Conservation (phyloP, 1,284 basidiomycete genomes). For the Moesziomyces parantarcticus region DNA sequence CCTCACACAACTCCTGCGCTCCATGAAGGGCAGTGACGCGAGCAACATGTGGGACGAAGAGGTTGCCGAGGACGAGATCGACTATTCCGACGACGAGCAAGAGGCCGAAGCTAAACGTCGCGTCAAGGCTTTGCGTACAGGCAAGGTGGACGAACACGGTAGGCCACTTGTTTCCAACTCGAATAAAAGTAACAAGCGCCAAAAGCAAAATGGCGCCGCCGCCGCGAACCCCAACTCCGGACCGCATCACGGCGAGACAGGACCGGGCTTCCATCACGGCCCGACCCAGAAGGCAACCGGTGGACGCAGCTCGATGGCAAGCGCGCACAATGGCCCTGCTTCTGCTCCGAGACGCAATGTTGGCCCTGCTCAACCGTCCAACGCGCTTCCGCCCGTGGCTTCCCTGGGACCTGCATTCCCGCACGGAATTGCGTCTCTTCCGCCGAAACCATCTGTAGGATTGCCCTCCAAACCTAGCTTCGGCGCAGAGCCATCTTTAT, state of each 20-base stretch:
- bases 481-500: constrained; percentile 7
- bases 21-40: constrained; percentile 84
- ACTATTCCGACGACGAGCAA: constrained; percentile 89
- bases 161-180: constrained; percentile 20
- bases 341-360: constrained; percentile 12
- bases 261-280: no score
- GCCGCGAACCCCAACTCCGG: background rate
- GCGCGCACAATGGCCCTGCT: background rate
- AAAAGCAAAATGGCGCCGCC: constrained; percentile 22
- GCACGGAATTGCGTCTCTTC: constrained; percentile 24
- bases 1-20: constrained; percentile 75
- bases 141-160: constrained; percentile 29
- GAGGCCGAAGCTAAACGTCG: constrained; percentile 76
- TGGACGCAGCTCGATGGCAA: background rate
- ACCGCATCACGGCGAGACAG: background rate
- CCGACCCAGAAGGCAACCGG: background rate
- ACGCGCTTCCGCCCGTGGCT: constrained; percentile 9
- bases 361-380: constrained; percentile 9
- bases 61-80: constrained; percentile 82
- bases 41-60: constrained; percentile 91
- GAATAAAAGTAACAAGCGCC: constrained; percentile 30
- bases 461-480: constrained; percentile 37
- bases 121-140: constrained; percentile 60
- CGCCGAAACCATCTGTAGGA: constrained; percentile 23
- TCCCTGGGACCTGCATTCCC: constrained; percentile 27